These are phyloP conservation scores for Gleditsia sinensis DNA, from an alignment of 306 rosid species.

Conservation along the genomic window DNA sequence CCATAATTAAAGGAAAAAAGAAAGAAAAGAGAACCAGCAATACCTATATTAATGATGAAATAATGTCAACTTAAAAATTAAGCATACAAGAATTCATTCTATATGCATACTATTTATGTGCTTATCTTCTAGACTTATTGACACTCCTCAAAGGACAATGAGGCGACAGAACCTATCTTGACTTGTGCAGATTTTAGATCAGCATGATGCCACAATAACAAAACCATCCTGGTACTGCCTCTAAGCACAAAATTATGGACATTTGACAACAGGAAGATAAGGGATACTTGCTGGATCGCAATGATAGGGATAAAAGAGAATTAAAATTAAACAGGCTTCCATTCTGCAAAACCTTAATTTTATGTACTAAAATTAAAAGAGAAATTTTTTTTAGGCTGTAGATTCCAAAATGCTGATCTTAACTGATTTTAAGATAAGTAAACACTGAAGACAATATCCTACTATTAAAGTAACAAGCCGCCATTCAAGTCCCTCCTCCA, in stretches of 20 bases:
- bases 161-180: slow-evolving; percentile 15
- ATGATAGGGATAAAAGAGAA: neutral
- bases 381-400: slow-evolving; percentile 23
- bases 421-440: slow-evolving; percentile 33
- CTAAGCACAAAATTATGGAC: slow-evolving; percentile 34
- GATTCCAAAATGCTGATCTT: slow-evolving; percentile 42
- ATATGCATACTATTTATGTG: neutral
- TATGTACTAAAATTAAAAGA: neutral
- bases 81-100: slow-evolving; percentile 1
- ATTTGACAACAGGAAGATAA: neutral
- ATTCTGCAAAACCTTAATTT: slow-evolving; percentile 5
- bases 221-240: slow-evolving; percentile 32
- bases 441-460: slow-evolving; percentile 34
- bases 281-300: neutral
- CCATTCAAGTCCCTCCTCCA: slow-evolving; percentile 55
- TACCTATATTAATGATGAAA: neutral
- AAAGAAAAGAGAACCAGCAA: neutral
- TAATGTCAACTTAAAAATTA: neutral
- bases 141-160: slow-evolving; percentile 10
- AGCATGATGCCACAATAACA: slow-evolving; percentile 7
- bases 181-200: neutral
- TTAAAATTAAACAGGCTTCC: neutral
- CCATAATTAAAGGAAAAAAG: neutral
- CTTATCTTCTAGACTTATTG: neutral
- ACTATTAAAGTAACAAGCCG: slow-evolving; percentile 37